Evolutionary conservation across 495 filamentous ascomycete genomes (phyloP).

Genomic region (Hyaloscypha bicolor): DNA sequence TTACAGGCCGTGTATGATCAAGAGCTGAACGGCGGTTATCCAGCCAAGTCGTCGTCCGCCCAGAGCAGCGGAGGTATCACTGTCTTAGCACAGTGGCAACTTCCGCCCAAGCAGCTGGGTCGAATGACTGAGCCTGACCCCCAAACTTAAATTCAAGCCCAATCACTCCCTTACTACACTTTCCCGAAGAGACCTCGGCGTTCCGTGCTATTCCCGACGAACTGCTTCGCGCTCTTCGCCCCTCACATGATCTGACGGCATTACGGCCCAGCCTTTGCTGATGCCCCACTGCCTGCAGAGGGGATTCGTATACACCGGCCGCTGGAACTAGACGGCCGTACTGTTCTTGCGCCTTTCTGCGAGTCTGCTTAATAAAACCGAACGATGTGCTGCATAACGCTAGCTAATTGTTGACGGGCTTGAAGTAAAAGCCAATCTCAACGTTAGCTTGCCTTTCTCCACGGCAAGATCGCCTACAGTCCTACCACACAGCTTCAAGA

Average conservation of each 20-base stretch:
- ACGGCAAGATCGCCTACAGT: not conserved
- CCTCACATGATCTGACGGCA: not conserved
- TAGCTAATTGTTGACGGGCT: not conserved
- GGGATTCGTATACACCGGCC: not conserved
- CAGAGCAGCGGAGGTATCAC: not conserved
- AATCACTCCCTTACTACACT: not conserved
- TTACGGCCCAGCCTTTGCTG: not conserved
- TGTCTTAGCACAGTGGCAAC: not conserved
- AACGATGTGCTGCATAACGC: not conserved
- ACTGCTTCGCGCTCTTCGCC: too few species aligned
- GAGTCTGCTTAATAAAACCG: not conserved
- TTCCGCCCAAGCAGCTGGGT: not conserved
- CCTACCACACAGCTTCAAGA: not conserved
- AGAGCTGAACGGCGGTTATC: not conserved
- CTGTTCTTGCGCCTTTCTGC: not conserved
- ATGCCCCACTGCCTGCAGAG: too few species aligned
- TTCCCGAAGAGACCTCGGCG: not conserved
- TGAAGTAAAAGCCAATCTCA: not conserved
- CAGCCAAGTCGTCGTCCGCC: not conserved
- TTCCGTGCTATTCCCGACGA: not conserved
- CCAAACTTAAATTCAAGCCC: not conserved
- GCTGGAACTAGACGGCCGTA: not conserved
- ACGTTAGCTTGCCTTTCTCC: not conserved
- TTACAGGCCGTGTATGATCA: not conserved
- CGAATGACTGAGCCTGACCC: not conserved